Conservation (phyloP, 192 early-diverging fungal species). For the Spizellomyces sp. region DNA sequence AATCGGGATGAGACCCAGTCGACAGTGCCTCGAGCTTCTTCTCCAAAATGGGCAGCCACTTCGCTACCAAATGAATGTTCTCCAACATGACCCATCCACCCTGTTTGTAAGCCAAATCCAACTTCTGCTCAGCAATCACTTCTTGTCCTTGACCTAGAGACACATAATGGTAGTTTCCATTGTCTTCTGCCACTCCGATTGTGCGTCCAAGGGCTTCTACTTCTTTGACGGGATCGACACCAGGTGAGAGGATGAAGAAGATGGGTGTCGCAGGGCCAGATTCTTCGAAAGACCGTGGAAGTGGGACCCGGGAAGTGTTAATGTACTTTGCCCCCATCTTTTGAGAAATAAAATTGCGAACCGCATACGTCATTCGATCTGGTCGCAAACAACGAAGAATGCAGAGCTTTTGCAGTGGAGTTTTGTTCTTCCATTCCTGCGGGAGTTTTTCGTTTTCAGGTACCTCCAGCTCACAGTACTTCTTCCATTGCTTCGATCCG, state of each 20-base stretch:
- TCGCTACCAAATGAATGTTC: slow-evolving; percentile 71
- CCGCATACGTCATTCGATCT: slow-evolving; percentile 68
- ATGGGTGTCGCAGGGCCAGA: slow-evolving; percentile 61
- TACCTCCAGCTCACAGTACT: slow-evolving; percentile 66
- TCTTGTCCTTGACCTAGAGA: slow-evolving; percentile 70
- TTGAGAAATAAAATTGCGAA: slow-evolving; percentile 55
- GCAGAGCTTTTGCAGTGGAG: slow-evolving; percentile 62
- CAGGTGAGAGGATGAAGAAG: slow-evolving; percentile 70
- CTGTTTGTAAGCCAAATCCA: slow-evolving; percentile 61
- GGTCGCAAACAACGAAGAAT: slow-evolving; percentile 64
- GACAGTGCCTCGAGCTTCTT: slow-evolving; percentile 65
- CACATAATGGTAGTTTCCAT: slow-evolving; percentile 69
- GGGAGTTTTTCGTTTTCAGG: slow-evolving; percentile 70
- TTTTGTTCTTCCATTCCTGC: slow-evolving; percentile 73
- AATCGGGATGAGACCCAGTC: slow-evolving; percentile 52
- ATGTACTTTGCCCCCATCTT: slow-evolving; percentile 67
- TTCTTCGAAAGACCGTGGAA: slow-evolving; percentile 56
- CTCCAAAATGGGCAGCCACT: slow-evolving; percentile 66
- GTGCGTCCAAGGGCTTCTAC: slow-evolving; percentile 60
- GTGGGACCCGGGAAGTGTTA: slow-evolving; percentile 54
- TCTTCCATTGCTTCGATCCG: slow-evolving; percentile 68
- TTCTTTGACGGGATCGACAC: slow-evolving; percentile 72
- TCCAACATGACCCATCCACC: slow-evolving; percentile 73
- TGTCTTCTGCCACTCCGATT: slow-evolving; percentile 57
- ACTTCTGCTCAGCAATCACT: slow-evolving; percentile 67